These are phyloP conservation scores for Rosa chinensis DNA, from an alignment of 306 rosid genomes.

Conservation along the genomic window DNA sequence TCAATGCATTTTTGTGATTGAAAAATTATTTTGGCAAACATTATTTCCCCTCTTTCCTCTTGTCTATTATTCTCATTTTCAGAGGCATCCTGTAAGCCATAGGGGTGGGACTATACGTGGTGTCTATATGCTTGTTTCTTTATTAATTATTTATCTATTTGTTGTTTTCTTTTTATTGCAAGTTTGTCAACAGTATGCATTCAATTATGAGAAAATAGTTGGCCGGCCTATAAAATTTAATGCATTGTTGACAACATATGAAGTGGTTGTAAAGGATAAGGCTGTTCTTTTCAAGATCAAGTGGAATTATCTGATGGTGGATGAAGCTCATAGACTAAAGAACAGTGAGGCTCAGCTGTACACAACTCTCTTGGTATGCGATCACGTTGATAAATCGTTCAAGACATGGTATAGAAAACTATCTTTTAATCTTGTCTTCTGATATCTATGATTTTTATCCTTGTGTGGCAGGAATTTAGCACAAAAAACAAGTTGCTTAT, in stretches of 20 bases:
- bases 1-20: neutral
- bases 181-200: conserved; percentile 98
- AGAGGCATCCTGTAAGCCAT: too few relatives aligned
- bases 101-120: neutral
- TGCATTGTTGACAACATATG: conserved; percentile 88
- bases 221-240: conserved; percentile 85
- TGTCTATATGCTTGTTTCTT: neutral
- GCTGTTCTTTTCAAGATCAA: conserved; percentile 88
- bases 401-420: conserved; percentile 9
- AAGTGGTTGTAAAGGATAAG: conserved; percentile 93
- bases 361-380: conserved; percentile 83
- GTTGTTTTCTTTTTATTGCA: conserved; percentile 31
- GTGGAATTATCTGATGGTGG: conserved; percentile 98
- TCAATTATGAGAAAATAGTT: conserved; percentile 64
- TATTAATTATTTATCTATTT: neutral
- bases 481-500: conserved; percentile 97
- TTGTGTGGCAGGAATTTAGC: conserved; percentile 82
- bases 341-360: conserved; percentile 99
- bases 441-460: conserved; percentile 8
- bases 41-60: neutral
- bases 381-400: conserved; percentile 21
- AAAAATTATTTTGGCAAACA: neutral
- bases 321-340: conserved; percentile 98
- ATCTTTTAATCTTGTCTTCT: conserved; percentile 10
- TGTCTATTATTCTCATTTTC: neutral